Percentiles rank a stretch among this genome's conserved stretches.
phyloP scores from a whole-genome alignment of 176 grass and related monocot species.

The Triticum monococcum region DNA sequence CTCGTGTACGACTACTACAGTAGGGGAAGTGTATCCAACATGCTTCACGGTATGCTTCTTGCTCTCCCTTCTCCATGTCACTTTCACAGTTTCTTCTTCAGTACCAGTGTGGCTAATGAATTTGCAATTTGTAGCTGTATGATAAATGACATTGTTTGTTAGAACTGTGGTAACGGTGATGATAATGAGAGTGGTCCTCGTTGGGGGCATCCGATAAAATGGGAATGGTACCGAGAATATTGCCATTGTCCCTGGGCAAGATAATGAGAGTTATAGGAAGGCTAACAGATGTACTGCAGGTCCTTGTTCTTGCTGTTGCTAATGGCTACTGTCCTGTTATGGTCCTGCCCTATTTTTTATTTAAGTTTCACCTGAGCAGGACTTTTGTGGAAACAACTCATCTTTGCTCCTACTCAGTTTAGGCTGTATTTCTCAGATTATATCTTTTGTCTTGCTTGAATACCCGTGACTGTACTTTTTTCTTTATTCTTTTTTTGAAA shows the following conservation, averaged over 20 bases:
- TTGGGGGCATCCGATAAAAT: neutral
- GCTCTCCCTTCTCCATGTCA: neutral
- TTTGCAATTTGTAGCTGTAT: neutral
- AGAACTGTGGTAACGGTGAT: neutral
- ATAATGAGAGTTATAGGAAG: neutral
- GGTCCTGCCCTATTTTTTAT: neutral
- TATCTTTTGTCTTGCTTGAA: neutral
- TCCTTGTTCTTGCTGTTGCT: neutral
- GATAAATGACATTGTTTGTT: neutral
- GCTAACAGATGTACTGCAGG: neutral
- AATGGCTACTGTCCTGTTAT: neutral
- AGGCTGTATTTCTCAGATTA: neutral
- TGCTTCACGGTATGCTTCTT: slow-evolving; percentile 71
- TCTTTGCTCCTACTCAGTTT: neutral
- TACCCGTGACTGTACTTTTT: neutral
- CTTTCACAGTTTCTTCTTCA: neutral
- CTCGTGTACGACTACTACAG: slow-evolving; percentile 78
- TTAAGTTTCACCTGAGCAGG: neutral
- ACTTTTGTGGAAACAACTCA: slow-evolving; percentile 10
- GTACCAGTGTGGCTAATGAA: slow-evolving; percentile 3
- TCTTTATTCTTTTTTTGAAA: too few species aligned
- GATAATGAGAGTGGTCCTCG: neutral
- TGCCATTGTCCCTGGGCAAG: neutral
- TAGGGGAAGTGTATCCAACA: slow-evolving; percentile 78
- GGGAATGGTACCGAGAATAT: neutral